Base-by-base conservation (phyloP, 1,284 basidiomycete genomes). In the Neonothopanus nambi region DNA sequence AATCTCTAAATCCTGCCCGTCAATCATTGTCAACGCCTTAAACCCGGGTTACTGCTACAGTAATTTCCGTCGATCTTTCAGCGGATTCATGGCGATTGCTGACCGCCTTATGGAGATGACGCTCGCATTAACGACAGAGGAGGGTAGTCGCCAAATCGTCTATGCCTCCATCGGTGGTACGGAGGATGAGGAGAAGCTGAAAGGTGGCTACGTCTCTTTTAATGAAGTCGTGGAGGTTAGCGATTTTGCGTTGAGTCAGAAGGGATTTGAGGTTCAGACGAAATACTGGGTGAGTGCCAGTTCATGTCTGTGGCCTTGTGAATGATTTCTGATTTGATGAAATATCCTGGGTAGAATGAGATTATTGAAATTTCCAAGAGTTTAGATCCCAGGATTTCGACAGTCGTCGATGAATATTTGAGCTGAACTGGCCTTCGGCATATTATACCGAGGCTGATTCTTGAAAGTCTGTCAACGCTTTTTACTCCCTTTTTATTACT, bases 111-210 rank as follows among this genome's bases (percentile, higher is more conserved):
- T 37, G 36, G 38, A 24, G 17, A 23, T 5, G 6, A n/a, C 30
- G 38, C 6, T 41, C 6, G 48, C 48, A 11, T 50, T 24, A 4
- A 50, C 38, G 20, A 15, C 48, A 1, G 53, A 55, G 23, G 47
- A 55, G 33, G 53, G 53, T 24, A 55, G 53, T 18, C 15, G 53
- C 2, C 42, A 36, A 20, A 13, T 55, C 15, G 35, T 55, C 3
- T 50, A 49, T 39, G 47, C 46, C n/a, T 47, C 53, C 9, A 15
- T 55, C 30, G 47, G 39, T 24, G 44, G 45, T 21, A 30, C 21
- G n/a, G 53, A 55, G 4, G 38, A 17, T 21, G 48, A 49, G n/a
- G 13, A 28, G 26, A 39, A 50, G 17, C 13, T 50, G 21, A 40
- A 38, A 30, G 48, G 48, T 9, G 28, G 15, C 6, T 50, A 39